Evolutionary conservation across 305 asterid species (phyloP), one percentile per base, ranked within the genome.

Genomic region (Plantago coronopus): DNA sequence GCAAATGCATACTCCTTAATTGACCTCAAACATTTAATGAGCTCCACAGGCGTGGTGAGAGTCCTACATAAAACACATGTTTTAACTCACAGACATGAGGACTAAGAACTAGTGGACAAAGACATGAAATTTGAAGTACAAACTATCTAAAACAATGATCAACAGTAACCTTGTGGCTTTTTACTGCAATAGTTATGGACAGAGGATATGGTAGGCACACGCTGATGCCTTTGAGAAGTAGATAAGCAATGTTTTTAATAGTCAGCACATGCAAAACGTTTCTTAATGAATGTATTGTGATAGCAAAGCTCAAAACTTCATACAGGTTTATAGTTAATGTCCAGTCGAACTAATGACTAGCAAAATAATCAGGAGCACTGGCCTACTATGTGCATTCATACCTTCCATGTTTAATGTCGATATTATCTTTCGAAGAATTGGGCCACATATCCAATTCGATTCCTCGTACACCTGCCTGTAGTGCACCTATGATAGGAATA

Each of bases 381-480:
- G 17, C 20, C 21, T 3, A 47, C 12, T 20, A 53, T 4, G 46
- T 63, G 42, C 70, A 68, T 76, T 81, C 88, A 68, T 76, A 83
- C 90, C 88, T 85, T 66, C 94, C 94, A 77, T 85, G 94, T 22
- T 80, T 77, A 61, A 85, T 89, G 57, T 73, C 65, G n/a, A 85
- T 76, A 63, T 81, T 68, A 66, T 77, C 84, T 63, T 81, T 77
- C 2, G 76, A 57, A 56, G 94, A 77, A 77, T 83, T 85, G 8
- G 94, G 90, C 94, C 94, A 85, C 53, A 81, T 69, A 76, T 85
- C 94, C 73, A 85, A 67, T 66, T 85, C 90, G 20, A 85, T 80
- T 40, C 72, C 94, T 64, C 94, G 72, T 10, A 83, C 90, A 37
- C 94, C 81, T 45, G 67, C 63, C 19, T 70, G 72, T 48, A 85